Percentiles rank a stretch among this genome's conserved stretches.
Conservation (phyloP, 2,329 filamentous ascomycete genomes). For the Ceratocystis cacaofunesta region DNA sequence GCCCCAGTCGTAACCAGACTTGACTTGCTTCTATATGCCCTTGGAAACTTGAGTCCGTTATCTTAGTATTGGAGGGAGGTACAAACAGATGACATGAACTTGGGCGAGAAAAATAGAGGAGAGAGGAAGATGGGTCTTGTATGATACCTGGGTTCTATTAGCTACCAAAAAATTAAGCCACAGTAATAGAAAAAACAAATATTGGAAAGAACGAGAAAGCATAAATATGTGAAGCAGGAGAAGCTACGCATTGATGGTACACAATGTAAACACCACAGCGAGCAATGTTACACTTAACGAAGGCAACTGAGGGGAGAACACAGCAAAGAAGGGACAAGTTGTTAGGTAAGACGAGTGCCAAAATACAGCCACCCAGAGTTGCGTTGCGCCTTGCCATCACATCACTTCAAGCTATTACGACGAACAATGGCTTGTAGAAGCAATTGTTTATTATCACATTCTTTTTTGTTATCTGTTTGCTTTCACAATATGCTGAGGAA, state of each 20-base stretch:
- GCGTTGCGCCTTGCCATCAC: not conserved
- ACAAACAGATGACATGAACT: conserved; percentile 2
- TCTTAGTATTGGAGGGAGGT: not conserved
- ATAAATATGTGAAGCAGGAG: not conserved
- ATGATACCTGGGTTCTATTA: not conserved
- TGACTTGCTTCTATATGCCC: not conserved
- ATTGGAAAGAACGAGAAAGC: not conserved
- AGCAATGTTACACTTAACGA: not conserved
- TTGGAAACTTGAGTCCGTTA: not conserved
- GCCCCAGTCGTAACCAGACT: not conserved
- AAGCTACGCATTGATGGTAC: not conserved
- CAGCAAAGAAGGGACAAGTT: not conserved
- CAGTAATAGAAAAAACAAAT: not conserved
- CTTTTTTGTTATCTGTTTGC: not conserved
- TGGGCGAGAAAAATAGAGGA: conserved; percentile 2
- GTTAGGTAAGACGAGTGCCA: not conserved
- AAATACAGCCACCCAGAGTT: not conserved
- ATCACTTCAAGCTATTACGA: not conserved
- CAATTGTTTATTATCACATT: not conserved
- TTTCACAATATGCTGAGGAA: not conserved
- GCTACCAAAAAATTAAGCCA: not conserved
- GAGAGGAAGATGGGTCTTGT: not conserved
- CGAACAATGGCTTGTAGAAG: not conserved
- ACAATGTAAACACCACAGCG: not conserved
- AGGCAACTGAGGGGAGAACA: not conserved